Conservation (phyloP, 1,139 yeast genomes). For the Cylindricascospora bacillispora region DNA sequence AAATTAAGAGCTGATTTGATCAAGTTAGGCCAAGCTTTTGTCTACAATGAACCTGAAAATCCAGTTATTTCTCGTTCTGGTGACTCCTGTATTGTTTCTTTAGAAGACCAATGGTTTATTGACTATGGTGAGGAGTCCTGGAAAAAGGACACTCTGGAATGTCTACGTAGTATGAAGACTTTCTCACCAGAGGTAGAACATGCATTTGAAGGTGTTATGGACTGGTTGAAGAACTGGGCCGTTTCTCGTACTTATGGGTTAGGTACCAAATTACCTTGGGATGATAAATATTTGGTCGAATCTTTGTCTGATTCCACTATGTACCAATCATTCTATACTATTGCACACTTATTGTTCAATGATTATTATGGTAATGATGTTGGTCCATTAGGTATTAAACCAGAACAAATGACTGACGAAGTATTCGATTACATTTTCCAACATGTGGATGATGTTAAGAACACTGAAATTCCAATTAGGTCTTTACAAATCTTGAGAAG, state of each 20-base stretch:
- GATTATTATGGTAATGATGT: conserved; percentile 71
- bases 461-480: conserved; percentile 49
- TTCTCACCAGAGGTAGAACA: conserved; percentile 77
- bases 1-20: conserved; percentile 76
- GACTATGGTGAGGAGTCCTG: conserved; percentile 95
- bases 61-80: conserved; percentile 88
- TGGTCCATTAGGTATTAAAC: conserved; percentile 62
- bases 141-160: conserved; percentile 77
- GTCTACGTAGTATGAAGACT: conserved; percentile 66
- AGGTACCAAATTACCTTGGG: conserved; percentile 97
- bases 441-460: conserved; percentile 45
- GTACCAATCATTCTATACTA: conserved; percentile 92
- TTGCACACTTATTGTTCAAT: conserved; percentile 71
- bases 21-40: conserved; percentile 68
- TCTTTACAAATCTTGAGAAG: conserved; percentile 68
- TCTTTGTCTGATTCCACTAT: conserved; percentile 93
- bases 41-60: conserved; percentile 90
- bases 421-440: conserved; percentile 87
- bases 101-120: conserved; percentile 97
- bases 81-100: conserved; percentile 90
- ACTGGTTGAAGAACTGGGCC: conserved; percentile 99
- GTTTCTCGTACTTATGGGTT: conserved; percentile 93
- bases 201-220: conserved; percentile 88
- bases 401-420: conserved; percentile 85
- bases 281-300: conserved; percentile 82